phyloP scores from a whole-genome alignment of 192 early-diverging fungal genomes.

The Podila clonocystis region DNA sequence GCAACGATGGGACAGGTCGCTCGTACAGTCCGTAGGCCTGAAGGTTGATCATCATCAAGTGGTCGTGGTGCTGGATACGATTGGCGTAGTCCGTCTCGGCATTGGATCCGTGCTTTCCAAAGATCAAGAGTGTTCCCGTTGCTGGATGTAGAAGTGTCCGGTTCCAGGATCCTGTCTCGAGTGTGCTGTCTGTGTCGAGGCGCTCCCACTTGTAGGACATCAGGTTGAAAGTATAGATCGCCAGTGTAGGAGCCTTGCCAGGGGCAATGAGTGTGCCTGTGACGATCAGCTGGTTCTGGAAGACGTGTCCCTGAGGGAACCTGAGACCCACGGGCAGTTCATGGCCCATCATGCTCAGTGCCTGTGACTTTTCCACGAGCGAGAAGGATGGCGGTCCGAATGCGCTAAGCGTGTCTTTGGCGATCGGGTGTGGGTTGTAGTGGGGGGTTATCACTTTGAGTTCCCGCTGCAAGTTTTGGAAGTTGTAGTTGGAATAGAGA shows the following conservation, averaged over 20 bases:
- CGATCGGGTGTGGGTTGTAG: slow-evolving; percentile 6
- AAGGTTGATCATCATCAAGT: slow-evolving; percentile 16
- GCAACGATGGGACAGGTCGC: slow-evolving; percentile 15
- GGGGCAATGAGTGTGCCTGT: slow-evolving; percentile 9
- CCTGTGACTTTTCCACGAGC: slow-evolving; percentile 19
- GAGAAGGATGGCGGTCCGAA: slow-evolving; percentile 16
- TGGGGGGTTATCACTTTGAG: slow-evolving; percentile 24
- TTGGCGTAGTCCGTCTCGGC: slow-evolving; percentile 15
- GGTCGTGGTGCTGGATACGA: slow-evolving; percentile 14
- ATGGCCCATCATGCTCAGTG: slow-evolving; percentile 17
- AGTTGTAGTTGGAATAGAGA: slow-evolving; percentile 25
- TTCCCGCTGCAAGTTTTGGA: slow-evolving; percentile 19
- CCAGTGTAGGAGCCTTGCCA: slow-evolving; percentile 12
- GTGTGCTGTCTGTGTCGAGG: slow-evolving; percentile 4
- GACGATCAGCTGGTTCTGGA: slow-evolving; percentile 19
- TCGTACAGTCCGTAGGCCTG: slow-evolving; percentile 22
- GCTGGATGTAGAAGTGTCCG: slow-evolving; percentile 16
- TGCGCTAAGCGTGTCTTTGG: not conserved
- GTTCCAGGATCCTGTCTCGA: slow-evolving; percentile 21
- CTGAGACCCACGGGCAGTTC: slow-evolving; percentile 15
- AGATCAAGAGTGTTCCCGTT: slow-evolving; percentile 15
- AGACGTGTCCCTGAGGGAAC: slow-evolving; percentile 20
- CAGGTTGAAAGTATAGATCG: slow-evolving; percentile 24
- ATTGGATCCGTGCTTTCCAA: slow-evolving; percentile 9
- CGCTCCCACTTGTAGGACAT: slow-evolving; percentile 12